Conservation (phyloP, 345 rosid genomes). For the Eucalyptus regnans region DNA sequence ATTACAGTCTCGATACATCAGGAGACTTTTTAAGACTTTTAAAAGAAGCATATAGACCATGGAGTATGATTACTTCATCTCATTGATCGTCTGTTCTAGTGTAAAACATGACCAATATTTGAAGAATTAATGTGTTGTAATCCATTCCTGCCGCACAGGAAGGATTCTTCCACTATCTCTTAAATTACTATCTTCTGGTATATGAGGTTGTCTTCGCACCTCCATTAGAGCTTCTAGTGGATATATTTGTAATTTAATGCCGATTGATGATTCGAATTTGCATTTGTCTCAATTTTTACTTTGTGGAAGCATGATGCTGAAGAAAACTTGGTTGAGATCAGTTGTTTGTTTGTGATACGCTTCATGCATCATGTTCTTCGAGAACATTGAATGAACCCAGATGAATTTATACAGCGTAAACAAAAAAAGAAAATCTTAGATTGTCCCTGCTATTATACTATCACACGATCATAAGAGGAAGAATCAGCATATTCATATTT, state of each 20-base stretch:
- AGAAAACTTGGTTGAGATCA: not conserved
- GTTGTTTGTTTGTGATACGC: not conserved
- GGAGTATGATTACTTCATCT: not conserved
- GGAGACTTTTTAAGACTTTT: not conserved
- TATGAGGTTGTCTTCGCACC: not conserved
- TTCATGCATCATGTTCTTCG: not conserved
- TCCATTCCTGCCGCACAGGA: not conserved
- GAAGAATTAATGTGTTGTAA: not conserved
- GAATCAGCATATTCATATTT: not conserved
- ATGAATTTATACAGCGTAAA: not conserved
- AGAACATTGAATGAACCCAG: not conserved
- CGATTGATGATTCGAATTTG: not conserved
- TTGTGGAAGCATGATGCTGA: not conserved
- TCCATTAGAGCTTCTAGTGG: not conserved
- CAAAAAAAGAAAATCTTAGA: not conserved
- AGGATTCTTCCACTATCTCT: not conserved
- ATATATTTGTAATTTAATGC: not conserved
- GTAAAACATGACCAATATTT: not conserved
- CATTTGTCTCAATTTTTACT: not conserved
- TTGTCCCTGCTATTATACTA: not conserved
- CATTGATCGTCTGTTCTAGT: not conserved
- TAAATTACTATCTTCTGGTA: not conserved
- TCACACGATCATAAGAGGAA: not conserved
- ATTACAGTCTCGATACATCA: not conserved
- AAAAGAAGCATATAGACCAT: not conserved